Conservation (phyloP, 495 filamentous ascomycete species). For the Rhypophila decipiens region DNA sequence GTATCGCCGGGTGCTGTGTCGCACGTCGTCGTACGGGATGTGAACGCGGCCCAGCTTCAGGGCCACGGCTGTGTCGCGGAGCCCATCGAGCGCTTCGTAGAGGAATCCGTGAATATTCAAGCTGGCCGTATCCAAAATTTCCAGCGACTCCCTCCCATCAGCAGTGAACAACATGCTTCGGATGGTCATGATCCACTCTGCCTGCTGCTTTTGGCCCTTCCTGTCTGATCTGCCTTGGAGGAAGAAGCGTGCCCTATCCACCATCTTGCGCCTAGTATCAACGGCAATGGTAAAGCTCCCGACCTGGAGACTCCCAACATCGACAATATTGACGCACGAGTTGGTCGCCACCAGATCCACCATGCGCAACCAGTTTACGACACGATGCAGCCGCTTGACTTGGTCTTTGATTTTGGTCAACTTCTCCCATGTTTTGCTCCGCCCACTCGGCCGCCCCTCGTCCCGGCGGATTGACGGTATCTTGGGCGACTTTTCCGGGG, state of each 20-base stretch:
- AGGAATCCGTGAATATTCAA: conserved; percentile 88
- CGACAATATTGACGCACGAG: conserved; percentile 63
- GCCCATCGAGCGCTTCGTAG: conserved; percentile 79
- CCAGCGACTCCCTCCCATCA: conserved; percentile 76
- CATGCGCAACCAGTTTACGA: conserved; percentile 81
- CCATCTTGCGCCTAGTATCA: conserved; percentile 85
- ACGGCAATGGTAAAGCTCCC: conserved; percentile 79
- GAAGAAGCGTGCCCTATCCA: conserved; percentile 86
- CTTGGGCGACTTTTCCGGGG: conserved; percentile 17
- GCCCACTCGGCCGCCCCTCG: conserved; percentile 21
- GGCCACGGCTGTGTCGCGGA: conserved; percentile 83
- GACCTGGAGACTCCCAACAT: conserved; percentile 78
- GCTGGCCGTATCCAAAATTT: conserved; percentile 80
- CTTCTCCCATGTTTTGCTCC: conserved; percentile 72
- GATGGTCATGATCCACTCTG: conserved; percentile 87
- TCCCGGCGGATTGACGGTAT: conserved; percentile 16
- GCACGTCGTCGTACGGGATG: conserved; percentile 82
- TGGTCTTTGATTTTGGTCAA: conserved; percentile 72
- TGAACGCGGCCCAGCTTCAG: conserved; percentile 87
- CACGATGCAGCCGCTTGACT: conserved; percentile 78
- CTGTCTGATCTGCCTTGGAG: conserved; percentile 65
- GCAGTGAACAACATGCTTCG: conserved; percentile 83
- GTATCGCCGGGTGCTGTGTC: conserved; percentile 48
- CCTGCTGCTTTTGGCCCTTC: conserved; percentile 67
- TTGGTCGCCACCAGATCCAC: conserved; percentile 85